Base-by-base conservation (phyloP, 2,329 filamentous ascomycete species). In the Ophiostoma novo-ulmi region DNA sequence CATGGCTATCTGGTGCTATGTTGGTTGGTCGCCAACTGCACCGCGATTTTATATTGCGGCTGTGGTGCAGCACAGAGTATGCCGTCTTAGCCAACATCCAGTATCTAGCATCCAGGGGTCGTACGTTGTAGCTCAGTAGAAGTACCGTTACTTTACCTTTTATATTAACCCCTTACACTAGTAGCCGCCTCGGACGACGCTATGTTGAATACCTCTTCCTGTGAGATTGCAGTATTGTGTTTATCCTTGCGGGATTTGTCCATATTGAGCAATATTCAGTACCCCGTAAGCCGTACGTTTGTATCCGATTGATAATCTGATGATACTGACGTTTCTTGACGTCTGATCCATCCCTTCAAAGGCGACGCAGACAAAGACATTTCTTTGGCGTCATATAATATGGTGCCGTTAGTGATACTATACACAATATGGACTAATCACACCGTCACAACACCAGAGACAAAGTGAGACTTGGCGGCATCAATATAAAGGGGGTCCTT, bases 151-250 rank as follows among this genome's bases (percentile, higher is more conserved):
- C 52, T 48, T 17, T 17, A 26, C 13, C 52, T 20, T 17, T n/a
- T 7, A 26, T 58, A 26, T 31, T 58, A 22, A 22, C 52, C 52
- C 52, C 52, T 58, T 58, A 22, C 52, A 58, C 52, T 58, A 58
- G 52, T 26, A 22, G 52, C 52, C 22, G 52, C 52, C 52, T 58
- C 13, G 10, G n/a, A 26, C 52, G 52, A 26, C 52, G 52, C 52
- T 58, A 58, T 58, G 22, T 22, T n/a, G 52, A 58, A 58, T 58
- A 58, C 52, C 26, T 58, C 52, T 58, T n/a, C n/a, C 52, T 58
- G 14, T 17, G 52, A 58, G 52, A 22, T 26, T 58, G 52, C 44
- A 39, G 2, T 8, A 22, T 55, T 55, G n/a, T 3, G 52, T 26
- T 22, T 58, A 58, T 22, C 48, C 48, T 22, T n/a, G 3, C 14